Evolutionary conservation across 805 yeast species (phyloP).

Genomic region (Teunomyces barrocoloradensis): DNA sequence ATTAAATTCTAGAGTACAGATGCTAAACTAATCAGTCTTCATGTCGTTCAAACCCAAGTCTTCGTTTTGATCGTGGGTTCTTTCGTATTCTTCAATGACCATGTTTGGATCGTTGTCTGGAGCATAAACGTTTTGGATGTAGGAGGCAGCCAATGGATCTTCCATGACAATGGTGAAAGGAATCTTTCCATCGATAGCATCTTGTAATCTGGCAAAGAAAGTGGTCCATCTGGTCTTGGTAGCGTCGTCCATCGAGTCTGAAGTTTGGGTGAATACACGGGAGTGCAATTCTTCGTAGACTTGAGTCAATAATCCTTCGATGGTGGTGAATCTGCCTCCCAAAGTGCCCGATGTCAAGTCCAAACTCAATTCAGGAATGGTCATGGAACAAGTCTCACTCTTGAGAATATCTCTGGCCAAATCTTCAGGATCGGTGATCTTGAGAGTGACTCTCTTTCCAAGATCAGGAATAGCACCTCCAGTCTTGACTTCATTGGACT

Average conservation of each 20-base stretch:
- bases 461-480: conserved; percentile 93
- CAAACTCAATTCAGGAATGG: conserved; percentile 81
- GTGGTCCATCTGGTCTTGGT: conserved; percentile 79
- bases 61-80: conserved; percentile 87
- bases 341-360: conserved; percentile 95
- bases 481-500: conserved; percentile 95
- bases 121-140: conserved; percentile 97
- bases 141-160: conserved; percentile 94
- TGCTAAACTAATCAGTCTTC: conserved; percentile 24
- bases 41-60: conserved; percentile 76
- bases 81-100: conserved; percentile 84
- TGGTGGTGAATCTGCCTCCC: conserved; percentile 96
- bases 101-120: conserved; percentile 98
- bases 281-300: conserved; percentile 85
- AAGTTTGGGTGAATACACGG: conserved; percentile 79
- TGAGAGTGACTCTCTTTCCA: conserved; percentile 72
- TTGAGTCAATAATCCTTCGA: conserved; percentile 89
- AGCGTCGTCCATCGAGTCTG: conserved; percentile 85
- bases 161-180: conserved; percentile 85
- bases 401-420: conserved; percentile 91
- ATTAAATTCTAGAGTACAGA: neutral
- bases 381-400: conserved; percentile 87
- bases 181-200: conserved; percentile 77
- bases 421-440: conserved; percentile 87
- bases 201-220: conserved; percentile 71